These are phyloP conservation scores for Monilinia vaccinii-corymbosi DNA, from an alignment of 2,329 filamentous ascomycete genomes.

Conservation along the genomic window DNA sequence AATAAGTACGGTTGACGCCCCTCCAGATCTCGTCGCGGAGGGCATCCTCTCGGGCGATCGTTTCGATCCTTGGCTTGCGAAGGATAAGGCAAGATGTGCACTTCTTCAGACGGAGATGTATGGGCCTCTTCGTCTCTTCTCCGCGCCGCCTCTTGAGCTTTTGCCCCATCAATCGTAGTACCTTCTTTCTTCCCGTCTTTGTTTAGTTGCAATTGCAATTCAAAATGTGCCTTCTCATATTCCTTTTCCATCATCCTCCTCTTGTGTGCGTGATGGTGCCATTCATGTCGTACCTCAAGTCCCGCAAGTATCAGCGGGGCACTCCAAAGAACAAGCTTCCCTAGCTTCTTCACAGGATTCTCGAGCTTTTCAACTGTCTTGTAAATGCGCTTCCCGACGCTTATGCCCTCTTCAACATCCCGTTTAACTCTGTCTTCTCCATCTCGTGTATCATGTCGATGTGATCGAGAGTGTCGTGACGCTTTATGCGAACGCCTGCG, in stretches of 20 bases:
- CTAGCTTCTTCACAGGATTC: slow-evolving; percentile 7
- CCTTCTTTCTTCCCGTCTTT: not conserved
- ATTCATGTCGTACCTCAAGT: slow-evolving; percentile 6
- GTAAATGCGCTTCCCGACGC: not conserved
- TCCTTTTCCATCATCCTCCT: slow-evolving; percentile 10
- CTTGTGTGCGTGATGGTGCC: slow-evolving; percentile 8
- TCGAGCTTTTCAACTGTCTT: slow-evolving; percentile 5
- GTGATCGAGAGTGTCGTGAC: not conserved
- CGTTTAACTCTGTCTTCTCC: not conserved
- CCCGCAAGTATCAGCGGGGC: slow-evolving; percentile 2
- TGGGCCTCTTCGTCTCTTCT: not conserved
- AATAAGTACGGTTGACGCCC: not conserved
- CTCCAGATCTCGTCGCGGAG: not conserved
- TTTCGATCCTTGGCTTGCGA: not conserved
- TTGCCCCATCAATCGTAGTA: not conserved
- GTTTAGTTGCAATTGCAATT: slow-evolving; percentile 2
- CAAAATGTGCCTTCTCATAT: slow-evolving; percentile 10
- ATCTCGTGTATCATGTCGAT: not conserved
- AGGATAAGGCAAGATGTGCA: not conserved
- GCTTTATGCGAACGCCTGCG: not conserved
- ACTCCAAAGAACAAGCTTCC: slow-evolving; percentile 6
- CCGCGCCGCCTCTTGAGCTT: not conserved
- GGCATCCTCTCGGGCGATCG: not conserved
- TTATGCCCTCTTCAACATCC: not conserved
- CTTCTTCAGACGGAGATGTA: not conserved